Percentiles rank a stretch among this genome's conserved stretches.
These are phyloP conservation scores for Aspergillus hiratsukae DNA, from an alignment of 2,329 filamentous ascomycete species.

Conservation along the genomic window DNA sequence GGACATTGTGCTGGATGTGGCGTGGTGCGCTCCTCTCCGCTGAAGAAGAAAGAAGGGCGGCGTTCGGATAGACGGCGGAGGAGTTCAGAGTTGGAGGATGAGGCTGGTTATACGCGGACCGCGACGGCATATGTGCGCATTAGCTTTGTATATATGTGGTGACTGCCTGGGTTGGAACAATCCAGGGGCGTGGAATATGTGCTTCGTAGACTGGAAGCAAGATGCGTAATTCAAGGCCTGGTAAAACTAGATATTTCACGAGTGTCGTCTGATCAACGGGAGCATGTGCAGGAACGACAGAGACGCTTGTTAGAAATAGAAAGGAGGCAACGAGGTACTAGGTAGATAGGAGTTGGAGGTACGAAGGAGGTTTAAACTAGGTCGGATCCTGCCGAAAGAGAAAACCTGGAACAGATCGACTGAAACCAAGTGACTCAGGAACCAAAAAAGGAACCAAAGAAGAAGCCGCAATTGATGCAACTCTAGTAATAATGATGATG, in stretches of 20 bases:
- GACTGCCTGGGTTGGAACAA: neutral
- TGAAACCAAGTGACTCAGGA: neutral
- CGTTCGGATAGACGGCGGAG: conserved; percentile 15
- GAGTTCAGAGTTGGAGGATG: conserved; percentile 23
- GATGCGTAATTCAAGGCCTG: neutral
- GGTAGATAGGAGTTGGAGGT: neutral
- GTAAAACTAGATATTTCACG: neutral
- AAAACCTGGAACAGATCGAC: neutral
- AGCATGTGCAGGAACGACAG: neutral
- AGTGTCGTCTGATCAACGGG: neutral
- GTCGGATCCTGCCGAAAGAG: conserved; percentile 4
- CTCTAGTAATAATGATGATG: neutral
- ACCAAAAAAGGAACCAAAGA: neutral
- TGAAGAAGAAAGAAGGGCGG: conserved; percentile 13
- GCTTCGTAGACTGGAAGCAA: neutral
- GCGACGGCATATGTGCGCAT: conserved; percentile 38
- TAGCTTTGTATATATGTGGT: conserved; percentile 5
- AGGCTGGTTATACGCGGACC: conserved; percentile 28
- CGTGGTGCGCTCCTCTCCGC: conserved; percentile 18
- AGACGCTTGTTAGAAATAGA: neutral
- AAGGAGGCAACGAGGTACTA: neutral
- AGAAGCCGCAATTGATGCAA: neutral
- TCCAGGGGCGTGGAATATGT: neutral
- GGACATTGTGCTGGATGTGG: conserved; percentile 22
- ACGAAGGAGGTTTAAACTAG: neutral